Evolutionary conservation across 257 asterid genomes (phyloP), one percentile per base, ranked within the genome.

Genomic region (Ophiorrhiza pumila): DNA sequence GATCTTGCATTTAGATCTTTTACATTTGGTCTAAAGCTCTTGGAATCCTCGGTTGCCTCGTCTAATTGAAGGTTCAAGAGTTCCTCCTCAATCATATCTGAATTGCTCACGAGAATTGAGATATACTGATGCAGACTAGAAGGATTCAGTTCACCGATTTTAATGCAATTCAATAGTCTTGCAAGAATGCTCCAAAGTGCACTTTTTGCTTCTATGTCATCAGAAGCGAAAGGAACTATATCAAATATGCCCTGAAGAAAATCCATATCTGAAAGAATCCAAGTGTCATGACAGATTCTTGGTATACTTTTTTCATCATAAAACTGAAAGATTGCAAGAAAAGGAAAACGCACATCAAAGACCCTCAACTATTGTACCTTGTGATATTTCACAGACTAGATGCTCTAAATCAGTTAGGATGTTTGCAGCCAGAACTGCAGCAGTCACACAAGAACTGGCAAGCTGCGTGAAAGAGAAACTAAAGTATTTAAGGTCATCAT

Each of bases 141-240:
- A 32, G 86, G 77, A 82, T 77, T 80, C 81, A 79, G 78, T 67
- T 85, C 91, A 42, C 71, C 64, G 77, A 83, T 87, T 75, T 80
- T 71, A 61, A 87, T 70, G 69, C 46, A 80, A 35, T 50, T 57
- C 81, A 89, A 59, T 76, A 89, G 29, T 86, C 92, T 85, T 58
- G 96, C 88, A 74, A 88, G 75, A 60, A 77, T 78, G 80, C 91
- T 85, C 98, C 98, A 89, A 78, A 91, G 82, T 74, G 96, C 96
- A 78, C 81, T 87, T 78, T 78, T 89, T 42, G 94, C 96, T 79
- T 88, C 96, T 6, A 53, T 59, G 60, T 88, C 96, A 49, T 81
- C 86, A 47, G 89, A 82, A 69, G 97, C 90, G 82, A 85, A 83
- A 32, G 92, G 91, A 75, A 89, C 80, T 73, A 88, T 84, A 49